Percentiles rank a stretch among this genome's conserved stretches.
These are phyloP conservation scores for Vachellia pachyceras DNA, from an alignment of 306 rosid genomes.

Conservation along the genomic window DNA sequence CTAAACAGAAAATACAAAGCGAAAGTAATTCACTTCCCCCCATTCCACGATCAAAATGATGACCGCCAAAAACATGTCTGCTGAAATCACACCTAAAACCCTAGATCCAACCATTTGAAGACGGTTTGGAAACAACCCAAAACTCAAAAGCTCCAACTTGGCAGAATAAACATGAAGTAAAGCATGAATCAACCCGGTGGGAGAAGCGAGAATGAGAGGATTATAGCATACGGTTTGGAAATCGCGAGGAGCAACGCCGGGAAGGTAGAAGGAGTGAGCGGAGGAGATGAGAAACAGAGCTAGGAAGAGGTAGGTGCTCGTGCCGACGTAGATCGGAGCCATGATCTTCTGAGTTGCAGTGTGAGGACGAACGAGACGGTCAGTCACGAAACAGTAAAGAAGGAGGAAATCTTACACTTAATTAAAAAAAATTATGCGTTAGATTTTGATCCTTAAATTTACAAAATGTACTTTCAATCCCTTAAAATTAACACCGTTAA, in stretches of 20 bases:
- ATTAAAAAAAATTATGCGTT: no score
- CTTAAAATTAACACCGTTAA: no score
- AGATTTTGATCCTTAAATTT: no score
- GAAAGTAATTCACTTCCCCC: neutral
- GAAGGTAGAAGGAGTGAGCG: conserved; percentile 69
- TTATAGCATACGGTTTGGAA: conserved; percentile 53
- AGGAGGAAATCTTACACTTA: neutral
- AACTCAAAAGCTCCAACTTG: neutral
- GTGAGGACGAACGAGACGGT: neutral
- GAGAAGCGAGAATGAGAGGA: neutral
- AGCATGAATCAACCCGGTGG: conserved; percentile 3
- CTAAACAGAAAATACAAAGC: neutral
- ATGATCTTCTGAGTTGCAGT: conserved; percentile 7
- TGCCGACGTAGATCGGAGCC: conserved; percentile 41
- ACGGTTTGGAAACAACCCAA: neutral
- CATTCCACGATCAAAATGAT: neutral
- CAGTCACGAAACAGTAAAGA: neutral
- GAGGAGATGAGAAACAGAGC: conserved; percentile 51
- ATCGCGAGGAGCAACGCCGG: conserved; percentile 85
- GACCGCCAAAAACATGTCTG: neutral
- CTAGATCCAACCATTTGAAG: conserved; percentile 46
- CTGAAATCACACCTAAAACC: conserved; percentile 51
- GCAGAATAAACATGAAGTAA: neutral
- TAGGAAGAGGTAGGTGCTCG: conserved; percentile 24
- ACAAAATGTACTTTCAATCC: no score